phyloP scores from a whole-genome alignment of 1,284 basidiomycete genomes.

The Ustilago tritici region DNA sequence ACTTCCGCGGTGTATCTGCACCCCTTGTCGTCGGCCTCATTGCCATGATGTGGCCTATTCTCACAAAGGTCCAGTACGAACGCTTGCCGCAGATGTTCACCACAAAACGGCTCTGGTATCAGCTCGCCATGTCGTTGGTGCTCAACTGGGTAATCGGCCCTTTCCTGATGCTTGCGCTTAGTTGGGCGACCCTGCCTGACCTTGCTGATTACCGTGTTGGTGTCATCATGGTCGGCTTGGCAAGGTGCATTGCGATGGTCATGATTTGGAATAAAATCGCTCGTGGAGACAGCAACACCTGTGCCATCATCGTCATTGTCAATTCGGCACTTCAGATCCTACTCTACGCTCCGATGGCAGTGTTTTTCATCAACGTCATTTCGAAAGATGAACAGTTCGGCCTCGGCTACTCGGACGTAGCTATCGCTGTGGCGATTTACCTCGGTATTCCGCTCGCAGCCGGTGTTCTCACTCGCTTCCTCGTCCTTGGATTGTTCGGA shows the following conservation, averaged over 20 bases:
- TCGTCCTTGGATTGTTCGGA: slow-evolving; percentile 73
- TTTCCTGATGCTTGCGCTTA: slow-evolving; percentile 81
- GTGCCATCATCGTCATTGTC: slow-evolving; percentile 77
- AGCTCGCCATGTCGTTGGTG: slow-evolving; percentile 78
- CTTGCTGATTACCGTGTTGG: slow-evolving; percentile 70
- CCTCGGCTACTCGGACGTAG: slow-evolving; percentile 78
- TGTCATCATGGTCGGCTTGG: slow-evolving; percentile 76
- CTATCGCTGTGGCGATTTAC: slow-evolving; percentile 78
- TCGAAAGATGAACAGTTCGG: slow-evolving; percentile 70
- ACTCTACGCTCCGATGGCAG: slow-evolving; percentile 80
- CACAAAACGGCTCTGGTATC: slow-evolving; percentile 76
- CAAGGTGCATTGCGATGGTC: slow-evolving; percentile 70
- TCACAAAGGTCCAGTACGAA: slow-evolving; percentile 81
- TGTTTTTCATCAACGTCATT: slow-evolving; percentile 83
- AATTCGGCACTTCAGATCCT: slow-evolving; percentile 79
- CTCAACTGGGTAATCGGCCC: slow-evolving; percentile 87
- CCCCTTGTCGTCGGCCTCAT: slow-evolving; percentile 72
- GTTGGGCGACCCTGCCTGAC: slow-evolving; percentile 87
- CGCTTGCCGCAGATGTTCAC: slow-evolving; percentile 76
- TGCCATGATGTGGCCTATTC: slow-evolving; percentile 90
- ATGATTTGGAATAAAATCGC: slow-evolving; percentile 78
- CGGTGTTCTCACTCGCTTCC: slow-evolving; percentile 78
- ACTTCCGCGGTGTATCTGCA: slow-evolving; percentile 68
- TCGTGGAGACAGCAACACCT: slow-evolving; percentile 79
- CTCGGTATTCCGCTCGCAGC: slow-evolving; percentile 78